These are phyloP conservation scores for Neopestalotiopsis rosae DNA, from an alignment of 2,329 filamentous ascomycete species.

Conservation along the genomic window DNA sequence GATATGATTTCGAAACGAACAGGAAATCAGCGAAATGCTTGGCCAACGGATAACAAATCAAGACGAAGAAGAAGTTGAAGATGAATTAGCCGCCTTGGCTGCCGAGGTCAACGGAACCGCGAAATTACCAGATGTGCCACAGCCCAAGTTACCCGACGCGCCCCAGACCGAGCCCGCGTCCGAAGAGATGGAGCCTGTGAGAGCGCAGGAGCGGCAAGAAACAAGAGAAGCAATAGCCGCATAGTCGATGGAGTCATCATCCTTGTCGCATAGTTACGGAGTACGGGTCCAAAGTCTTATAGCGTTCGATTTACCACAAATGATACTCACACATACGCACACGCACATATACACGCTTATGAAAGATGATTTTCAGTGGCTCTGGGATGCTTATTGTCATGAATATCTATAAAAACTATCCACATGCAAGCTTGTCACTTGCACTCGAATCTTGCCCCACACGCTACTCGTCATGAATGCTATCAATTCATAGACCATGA, in stretches of 20 bases:
- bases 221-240: constrained; percentile 34
- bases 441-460: neutral
- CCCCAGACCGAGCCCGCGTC: constrained; percentile 19
- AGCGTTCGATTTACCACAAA: constrained; percentile 2
- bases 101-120: constrained; percentile 51
- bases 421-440: too few species aligned
- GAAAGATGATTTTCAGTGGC: neutral
- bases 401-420: neutral
- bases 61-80: constrained; percentile 97
- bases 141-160: constrained; percentile 28
- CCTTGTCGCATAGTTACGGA: constrained; percentile 8
- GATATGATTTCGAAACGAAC: constrained; percentile 17
- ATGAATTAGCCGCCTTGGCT: constrained; percentile 86
- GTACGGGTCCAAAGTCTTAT: neutral
- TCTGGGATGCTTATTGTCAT: neutral
- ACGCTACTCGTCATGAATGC: neutral
- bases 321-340: neutral
- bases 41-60: constrained; percentile 87
- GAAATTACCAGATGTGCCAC: constrained; percentile 33
- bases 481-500: neutral
- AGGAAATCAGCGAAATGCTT: constrained; percentile 94
- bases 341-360: neutral
- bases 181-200: constrained; percentile 18
- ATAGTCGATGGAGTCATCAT: constrained; percentile 14
- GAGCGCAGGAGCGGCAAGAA: constrained; percentile 25